Evolutionary conservation across 805 yeast species (phyloP), one percentile per base, ranked within the genome.

Genomic region (Scheffersomyces stipitis): DNA sequence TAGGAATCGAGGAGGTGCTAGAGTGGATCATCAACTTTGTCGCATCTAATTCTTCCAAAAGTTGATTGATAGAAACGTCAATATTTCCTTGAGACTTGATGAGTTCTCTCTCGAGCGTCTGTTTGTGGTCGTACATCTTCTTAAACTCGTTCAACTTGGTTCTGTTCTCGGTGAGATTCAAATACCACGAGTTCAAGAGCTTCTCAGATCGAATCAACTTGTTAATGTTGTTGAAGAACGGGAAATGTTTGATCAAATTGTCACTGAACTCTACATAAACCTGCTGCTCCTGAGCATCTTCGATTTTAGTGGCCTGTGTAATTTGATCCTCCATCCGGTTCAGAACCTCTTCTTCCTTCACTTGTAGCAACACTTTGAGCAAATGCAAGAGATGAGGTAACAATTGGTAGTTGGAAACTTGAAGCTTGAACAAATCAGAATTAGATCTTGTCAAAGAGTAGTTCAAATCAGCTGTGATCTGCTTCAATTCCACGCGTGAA

Each of bases 381-480:
- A 62, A 37, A 28, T 62, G 66, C 15, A 63, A 44, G 13, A 63
- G 44, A 18, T 58, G 64, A n/a, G 60, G 63, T 14, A 59, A 44
- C 14, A 61, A 34, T 34, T 62, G 65, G 44, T 54, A 59, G 36
- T 62, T 63, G 18, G 63, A 54, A 40, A 49, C 34, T 18, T 45
- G 47, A 13, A 62, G 43, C 33, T 58, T 54, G 38, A 45, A 41
- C 28, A 55, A 38, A 31, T 51, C 48, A 14, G 28, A 26, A 26
- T 45, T 48, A 6, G 45, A 35, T 5, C 24, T 30, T 9, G 28
- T 22, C 33, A 45, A 39, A 18, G 24, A 34, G 9, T 36, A 28
- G 32, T 46, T 55, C 26, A 52, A 43, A 7, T 31, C 37, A 15
- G 37, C 47, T 13, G 55, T 45, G 4, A 54, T 39, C 4, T 38